Evolutionary conservation across 768 basidiomycete species (phyloP).

Genomic region (Myochromella boudieri): DNA sequence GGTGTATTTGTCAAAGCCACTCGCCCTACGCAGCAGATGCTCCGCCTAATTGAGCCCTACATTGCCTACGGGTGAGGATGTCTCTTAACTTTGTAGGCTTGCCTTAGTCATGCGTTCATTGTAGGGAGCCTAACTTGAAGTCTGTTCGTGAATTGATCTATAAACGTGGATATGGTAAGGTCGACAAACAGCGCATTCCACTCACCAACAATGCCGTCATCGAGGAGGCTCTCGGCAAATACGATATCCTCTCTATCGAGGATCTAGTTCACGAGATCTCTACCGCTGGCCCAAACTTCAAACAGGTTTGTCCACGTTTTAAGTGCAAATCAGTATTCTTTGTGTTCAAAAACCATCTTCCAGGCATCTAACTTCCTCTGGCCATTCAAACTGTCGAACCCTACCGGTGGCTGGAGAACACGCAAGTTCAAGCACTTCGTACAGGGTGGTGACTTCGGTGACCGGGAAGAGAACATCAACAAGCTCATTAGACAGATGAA

Average conservation of each 20-base stretch:
- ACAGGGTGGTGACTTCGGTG: constrained; percentile 96
- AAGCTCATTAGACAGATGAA: constrained; percentile 96
- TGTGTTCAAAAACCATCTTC: constrained; percentile 9
- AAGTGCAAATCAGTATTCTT: background rate
- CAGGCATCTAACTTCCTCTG: constrained; percentile 95
- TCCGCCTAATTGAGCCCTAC: constrained; percentile 96
- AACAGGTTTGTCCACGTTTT: constrained; percentile 64
- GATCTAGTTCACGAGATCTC: constrained; percentile 97
- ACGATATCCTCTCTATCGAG: constrained; percentile 95
- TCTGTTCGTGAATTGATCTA: constrained; percentile 96
- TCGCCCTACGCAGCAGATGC: constrained; percentile 96
- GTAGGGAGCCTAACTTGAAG: constrained; percentile 93
- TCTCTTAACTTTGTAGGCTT: background rate
- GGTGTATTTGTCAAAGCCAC: constrained; percentile 98
- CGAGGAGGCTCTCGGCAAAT: constrained; percentile 87
- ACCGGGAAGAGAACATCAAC: constrained; percentile 97
- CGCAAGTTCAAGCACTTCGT: constrained; percentile 98
- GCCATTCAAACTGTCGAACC: constrained; percentile 99
- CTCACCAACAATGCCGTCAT: constrained; percentile 92
- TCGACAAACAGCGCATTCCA: constrained; percentile 96
- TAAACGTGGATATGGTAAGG: constrained; percentile 99
- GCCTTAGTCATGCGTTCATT: constrained; percentile 1
- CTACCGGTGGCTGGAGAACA: constrained; percentile 96
- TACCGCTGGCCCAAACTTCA: constrained; percentile 97
- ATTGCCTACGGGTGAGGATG: constrained; percentile 85